Conservation (phyloP, 192 early-diverging fungal species). For the Powellomyces hirtus region DNA sequence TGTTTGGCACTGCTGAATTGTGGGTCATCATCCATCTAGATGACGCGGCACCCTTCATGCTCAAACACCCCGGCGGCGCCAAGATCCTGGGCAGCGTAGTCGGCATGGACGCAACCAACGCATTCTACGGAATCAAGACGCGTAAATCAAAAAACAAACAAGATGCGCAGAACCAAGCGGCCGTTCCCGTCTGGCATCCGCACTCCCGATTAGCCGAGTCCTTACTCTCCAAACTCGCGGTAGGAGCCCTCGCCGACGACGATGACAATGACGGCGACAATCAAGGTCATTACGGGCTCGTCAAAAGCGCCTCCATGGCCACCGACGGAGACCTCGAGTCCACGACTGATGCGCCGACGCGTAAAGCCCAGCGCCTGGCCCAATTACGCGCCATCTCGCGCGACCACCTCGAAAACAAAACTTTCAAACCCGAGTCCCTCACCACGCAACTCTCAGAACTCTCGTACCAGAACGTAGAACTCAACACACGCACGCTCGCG, state of each 20-base stretch:
- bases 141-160: not conserved
- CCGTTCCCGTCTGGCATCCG: constrained; percentile 3
- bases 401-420: not conserved
- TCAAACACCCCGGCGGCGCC: constrained; percentile 32
- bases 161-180: not conserved
- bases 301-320: not conserved
- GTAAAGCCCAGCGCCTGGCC: not conserved
- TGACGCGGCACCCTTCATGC: constrained; percentile 27
- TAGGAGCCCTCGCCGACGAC: constrained; percentile 13
- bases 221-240: constrained; percentile 28
- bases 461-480: not conserved
- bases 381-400: not conserved
- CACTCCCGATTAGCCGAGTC: constrained; percentile 38
- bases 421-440: not conserved
- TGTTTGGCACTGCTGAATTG: not conserved
- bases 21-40: not conserved
- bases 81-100: constrained; percentile 2
- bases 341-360: not conserved
- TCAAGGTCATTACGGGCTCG: not conserved
- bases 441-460: not conserved
- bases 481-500: not conserved
- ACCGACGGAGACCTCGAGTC: not conserved
- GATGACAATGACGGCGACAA: not conserved
- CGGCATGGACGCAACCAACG: constrained; percentile 28
- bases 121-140: constrained; percentile 9